These are phyloP conservation scores for Pseudonectria buxi DNA, from an alignment of 2,329 filamentous ascomycete species.

Conservation along the genomic window DNA sequence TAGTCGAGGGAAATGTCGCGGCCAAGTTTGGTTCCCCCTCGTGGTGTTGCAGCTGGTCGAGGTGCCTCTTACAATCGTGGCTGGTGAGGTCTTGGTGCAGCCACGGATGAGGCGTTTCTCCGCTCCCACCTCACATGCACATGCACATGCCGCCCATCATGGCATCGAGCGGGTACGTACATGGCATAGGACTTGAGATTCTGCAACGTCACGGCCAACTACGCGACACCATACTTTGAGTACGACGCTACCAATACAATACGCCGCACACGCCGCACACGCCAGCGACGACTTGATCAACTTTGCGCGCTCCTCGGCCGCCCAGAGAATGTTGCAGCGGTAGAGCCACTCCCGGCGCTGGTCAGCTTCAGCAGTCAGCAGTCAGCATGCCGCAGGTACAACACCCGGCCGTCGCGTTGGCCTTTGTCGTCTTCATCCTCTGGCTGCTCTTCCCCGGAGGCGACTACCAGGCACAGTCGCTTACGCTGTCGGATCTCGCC, in stretches of 20 bases:
- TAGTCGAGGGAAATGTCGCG: no score
- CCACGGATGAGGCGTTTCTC: conserved; percentile 16
- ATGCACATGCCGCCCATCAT: conserved; percentile 1
- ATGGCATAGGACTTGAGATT: conserved; percentile 8
- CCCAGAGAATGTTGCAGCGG: conserved; percentile 16
- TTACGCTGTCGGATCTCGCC: conserved; percentile 30
- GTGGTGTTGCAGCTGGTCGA: no score
- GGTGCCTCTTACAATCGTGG: neutral
- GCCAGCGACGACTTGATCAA: neutral
- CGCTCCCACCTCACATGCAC: conserved; percentile 6
- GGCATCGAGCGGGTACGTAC: no score
- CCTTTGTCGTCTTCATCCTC: conserved; percentile 30
- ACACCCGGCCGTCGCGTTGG: conserved; percentile 29
- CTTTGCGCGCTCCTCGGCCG: neutral
- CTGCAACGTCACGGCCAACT: conserved; percentile 3
- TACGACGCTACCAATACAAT: conserved; percentile 1
- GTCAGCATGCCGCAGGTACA: conserved; percentile 41
- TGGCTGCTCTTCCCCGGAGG: conserved; percentile 33
- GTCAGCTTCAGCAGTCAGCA: conserved; percentile 4
- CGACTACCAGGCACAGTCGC: conserved; percentile 27
- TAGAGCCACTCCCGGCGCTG: conserved; percentile 13
- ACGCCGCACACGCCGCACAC: no score
- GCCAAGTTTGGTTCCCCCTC: no score
- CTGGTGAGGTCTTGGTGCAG: neutral
- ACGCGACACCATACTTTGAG: conserved; percentile 1